Conservation (phyloP, 2,329 filamentous ascomycete species). For the Colletotrichum paranaense region DNA sequence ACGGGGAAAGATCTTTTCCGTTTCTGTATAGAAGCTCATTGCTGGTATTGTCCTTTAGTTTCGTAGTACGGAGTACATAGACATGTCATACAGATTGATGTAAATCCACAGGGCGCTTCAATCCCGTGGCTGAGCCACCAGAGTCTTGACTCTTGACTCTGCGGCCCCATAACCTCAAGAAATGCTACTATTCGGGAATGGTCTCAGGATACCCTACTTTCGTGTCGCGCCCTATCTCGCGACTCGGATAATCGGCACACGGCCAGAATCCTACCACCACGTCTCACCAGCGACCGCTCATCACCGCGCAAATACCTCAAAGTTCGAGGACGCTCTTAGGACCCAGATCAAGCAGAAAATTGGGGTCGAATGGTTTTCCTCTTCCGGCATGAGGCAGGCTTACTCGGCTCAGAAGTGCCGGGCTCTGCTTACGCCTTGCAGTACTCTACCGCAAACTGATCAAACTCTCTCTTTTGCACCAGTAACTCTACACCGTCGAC, state of each 20-base stretch:
- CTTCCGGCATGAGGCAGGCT: neutral
- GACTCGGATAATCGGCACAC: neutral
- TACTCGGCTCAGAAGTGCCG: constrained; percentile 10
- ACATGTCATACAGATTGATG: neutral
- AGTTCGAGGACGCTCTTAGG: neutral
- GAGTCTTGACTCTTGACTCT: neutral
- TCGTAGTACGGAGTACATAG: neutral
- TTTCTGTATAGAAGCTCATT: neutral
- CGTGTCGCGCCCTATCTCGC: too few relatives aligned
- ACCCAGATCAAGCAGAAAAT: neutral
- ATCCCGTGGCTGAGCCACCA: neutral
- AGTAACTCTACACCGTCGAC: too few relatives aligned
- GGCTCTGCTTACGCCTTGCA: neutral
- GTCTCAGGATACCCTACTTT: too few relatives aligned
- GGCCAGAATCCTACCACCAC: neutral
- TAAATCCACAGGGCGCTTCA: neutral
- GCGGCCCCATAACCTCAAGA: too few relatives aligned
- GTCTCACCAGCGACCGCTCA: neutral
- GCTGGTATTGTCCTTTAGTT: neutral
- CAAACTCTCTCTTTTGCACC: too few relatives aligned
- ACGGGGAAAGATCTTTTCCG: neutral
- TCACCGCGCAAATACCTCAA: neutral
- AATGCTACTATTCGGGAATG: too few relatives aligned
- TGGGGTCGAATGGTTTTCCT: neutral
- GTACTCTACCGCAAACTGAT: too few relatives aligned